Conservation (phyloP, 371 early-diverging fungal genomes). For the Mortierella sp. region DNA sequence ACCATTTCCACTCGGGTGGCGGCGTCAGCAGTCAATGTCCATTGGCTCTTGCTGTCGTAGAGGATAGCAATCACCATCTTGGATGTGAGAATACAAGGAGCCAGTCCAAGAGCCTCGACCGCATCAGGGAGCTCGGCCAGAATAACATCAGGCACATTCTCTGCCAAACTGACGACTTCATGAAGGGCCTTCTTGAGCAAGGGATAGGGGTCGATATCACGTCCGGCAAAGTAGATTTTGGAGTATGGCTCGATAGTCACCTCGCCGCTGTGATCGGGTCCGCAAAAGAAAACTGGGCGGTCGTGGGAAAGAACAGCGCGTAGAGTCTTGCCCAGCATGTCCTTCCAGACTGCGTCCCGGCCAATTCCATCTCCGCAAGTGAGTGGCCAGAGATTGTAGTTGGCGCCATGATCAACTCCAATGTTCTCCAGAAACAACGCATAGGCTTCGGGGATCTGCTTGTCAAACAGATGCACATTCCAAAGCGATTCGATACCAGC, state of each 20-base stretch:
- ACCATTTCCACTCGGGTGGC: conserved; percentile 7
- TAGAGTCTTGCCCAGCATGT: conserved; percentile 1
- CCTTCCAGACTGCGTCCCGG: conserved; percentile 23
- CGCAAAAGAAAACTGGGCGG: conserved; percentile 26
- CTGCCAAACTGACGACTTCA: conserved; percentile 5
- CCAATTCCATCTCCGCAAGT: conserved; percentile 6
- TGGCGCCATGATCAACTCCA: conserved; percentile 8
- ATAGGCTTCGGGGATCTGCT: conserved; percentile 30
- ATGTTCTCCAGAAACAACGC: conserved; percentile 25
- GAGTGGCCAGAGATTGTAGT: conserved; percentile 32
- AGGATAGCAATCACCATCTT: background rate
- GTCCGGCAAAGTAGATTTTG: conserved; percentile 12
- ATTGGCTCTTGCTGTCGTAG: background rate
- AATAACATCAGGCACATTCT: background rate
- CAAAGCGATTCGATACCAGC: conserved; percentile 28
- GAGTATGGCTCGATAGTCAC: background rate
- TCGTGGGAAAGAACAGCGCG: background rate
- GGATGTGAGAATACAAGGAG: conserved; percentile 3
- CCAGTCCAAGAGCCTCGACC: background rate
- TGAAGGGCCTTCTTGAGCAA: conserved; percentile 21
- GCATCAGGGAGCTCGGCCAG: background rate
- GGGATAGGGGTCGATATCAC: conserved; percentile 14
- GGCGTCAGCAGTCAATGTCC: background rate
- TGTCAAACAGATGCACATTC: conserved; percentile 35
- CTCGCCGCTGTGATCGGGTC: background rate